Percentiles rank a stretch among this genome's conserved stretches.
phyloP scores from a whole-genome alignment of 2,329 filamentous ascomycete genomes.

The Colletotrichum sansevieriae region DNA sequence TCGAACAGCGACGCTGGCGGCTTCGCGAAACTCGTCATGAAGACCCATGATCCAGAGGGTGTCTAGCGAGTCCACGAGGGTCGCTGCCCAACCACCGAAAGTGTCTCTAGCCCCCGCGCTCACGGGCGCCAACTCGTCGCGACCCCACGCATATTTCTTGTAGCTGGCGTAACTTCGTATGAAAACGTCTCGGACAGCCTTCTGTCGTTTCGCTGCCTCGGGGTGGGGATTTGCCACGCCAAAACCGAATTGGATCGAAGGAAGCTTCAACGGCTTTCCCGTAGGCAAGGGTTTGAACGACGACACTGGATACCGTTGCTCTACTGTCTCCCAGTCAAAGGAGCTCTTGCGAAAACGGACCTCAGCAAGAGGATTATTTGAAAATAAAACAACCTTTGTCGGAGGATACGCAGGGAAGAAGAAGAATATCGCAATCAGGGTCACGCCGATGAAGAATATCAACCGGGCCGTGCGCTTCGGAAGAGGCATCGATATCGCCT shows the following conservation, averaged over 20 bases:
- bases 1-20: constrained; percentile 56
- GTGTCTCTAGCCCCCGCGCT: constrained; percentile 53
- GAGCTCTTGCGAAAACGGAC: constrained; percentile 39
- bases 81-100: constrained; percentile 63
- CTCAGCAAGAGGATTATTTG: no score
- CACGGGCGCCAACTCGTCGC: constrained; percentile 61
- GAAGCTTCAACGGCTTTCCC: constrained; percentile 46
- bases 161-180: constrained; percentile 57
- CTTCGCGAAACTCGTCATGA: constrained; percentile 63
- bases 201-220: constrained; percentile 41
- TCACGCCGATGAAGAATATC: no score
- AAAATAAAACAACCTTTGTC: no score
- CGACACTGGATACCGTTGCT: constrained; percentile 47
- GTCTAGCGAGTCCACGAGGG: constrained; percentile 62
- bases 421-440: constrained; percentile 37
- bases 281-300: constrained; percentile 50
- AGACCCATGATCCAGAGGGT: constrained; percentile 69
- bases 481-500: no score
- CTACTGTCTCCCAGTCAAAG: constrained; percentile 50
- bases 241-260: constrained; percentile 55
- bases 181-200: constrained; percentile 52
- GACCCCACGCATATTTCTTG: constrained; percentile 58
- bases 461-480: no score
- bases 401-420: neutral
- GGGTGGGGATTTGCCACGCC: constrained; percentile 50